Evolutionary conservation across 2,329 filamentous ascomycete genomes (phyloP), one percentile per base, ranked within the genome.

Genomic region (Amauroascus niger): DNA sequence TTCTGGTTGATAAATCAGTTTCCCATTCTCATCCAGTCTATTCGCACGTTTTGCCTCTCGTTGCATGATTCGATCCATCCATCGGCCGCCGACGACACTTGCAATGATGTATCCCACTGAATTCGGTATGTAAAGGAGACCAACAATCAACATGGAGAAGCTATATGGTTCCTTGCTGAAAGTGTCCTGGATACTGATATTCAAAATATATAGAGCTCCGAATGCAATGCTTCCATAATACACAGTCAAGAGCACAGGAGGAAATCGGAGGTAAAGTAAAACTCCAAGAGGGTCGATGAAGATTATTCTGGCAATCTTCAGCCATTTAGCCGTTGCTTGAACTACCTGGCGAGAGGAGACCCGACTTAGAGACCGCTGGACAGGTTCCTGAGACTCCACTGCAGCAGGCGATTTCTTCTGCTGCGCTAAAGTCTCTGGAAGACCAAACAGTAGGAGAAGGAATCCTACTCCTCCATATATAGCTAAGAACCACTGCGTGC

Each of bases 41-140:
- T 80, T 80, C 0, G 84, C 86, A 58, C 77, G 82, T n/a, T 71
- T 73, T 0, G 88, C 88, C 67, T 88, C 84, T 18, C 85, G 79
- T 30, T 79, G 76, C 88, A 93, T 93, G 68, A 93, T 91, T 16
- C 69, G 70, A 65, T 94, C 88, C 61, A 87, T 84, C 88, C 87
- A 93, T 40, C 74, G 76, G 0, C 87, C 88, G 39, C 87, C 86
- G 33, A 87, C 69, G 1, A 87, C 62, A 40, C 84, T 85, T 0
- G 83, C 78, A 4, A 81, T 58, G 44, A 90, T 71, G 68, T 91
- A 93, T 3, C 88, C 88, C 4, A 87, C 55, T 0, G 84, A 85
- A 39, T 81, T 80, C 0, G 87, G 85, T n/a, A 91, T 78, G 65
- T 93, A 93, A 20, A 89, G 73, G 33, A 88, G 71, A 9, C 88